phyloP scores from a whole-genome alignment of 140 eudicot genomes.

The Oenanthe javanica region DNA sequence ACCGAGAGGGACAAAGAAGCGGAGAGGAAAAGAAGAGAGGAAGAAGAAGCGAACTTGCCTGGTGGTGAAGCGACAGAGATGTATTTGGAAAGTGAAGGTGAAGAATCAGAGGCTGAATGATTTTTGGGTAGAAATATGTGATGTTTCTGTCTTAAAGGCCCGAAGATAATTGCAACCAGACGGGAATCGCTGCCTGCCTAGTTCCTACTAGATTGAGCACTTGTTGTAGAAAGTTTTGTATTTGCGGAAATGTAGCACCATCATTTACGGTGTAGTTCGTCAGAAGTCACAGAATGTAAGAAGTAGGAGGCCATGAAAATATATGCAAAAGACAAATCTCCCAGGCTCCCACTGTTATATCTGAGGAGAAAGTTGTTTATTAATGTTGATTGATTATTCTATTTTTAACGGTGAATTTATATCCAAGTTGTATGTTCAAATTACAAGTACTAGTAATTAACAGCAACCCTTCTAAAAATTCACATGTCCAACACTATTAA shows the following conservation, averaged over 20 bases:
- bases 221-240: background rate
- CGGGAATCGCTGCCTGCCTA: background rate
- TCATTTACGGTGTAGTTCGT: background rate
- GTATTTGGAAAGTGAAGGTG: slow-evolving; percentile 30
- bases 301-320: background rate
- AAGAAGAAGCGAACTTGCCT: slow-evolving; percentile 11
- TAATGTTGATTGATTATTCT: too few relatives aligned
- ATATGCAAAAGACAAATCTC: background rate
- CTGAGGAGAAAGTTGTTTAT: background rate
- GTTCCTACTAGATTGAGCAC: background rate
- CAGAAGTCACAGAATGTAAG: background rate
- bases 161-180: background rate
- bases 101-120: slow-evolving; percentile 29
- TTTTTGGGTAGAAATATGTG: background rate
- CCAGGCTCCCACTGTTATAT: background rate
- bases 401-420: too few relatives aligned
- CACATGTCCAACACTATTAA: background rate
- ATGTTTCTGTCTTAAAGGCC: background rate
- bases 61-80: slow-evolving; percentile 19
- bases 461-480: background rate
- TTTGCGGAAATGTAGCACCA: background rate
- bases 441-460: too few relatives aligned
- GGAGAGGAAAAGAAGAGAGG: slow-evolving; percentile 31
- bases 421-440: too few relatives aligned
- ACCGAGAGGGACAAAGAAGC: slow-evolving; percentile 59